These are phyloP conservation scores for Jaapia argillacea DNA, from an alignment of 768 basidiomycete species.

Conservation along the genomic window DNA sequence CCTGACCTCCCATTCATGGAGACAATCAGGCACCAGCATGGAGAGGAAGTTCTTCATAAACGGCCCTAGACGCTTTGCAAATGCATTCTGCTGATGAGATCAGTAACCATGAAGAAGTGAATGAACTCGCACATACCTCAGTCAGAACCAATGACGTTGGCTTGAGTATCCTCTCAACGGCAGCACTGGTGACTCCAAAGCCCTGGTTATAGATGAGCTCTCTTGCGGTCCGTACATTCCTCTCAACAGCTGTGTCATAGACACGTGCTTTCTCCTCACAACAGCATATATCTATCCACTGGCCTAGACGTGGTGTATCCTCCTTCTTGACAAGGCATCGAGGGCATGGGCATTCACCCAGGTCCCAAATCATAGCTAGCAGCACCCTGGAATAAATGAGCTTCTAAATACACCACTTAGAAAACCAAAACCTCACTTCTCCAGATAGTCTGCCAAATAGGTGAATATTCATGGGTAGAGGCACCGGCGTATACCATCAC, in stretches of 20 bases:
- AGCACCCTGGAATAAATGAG: slow-evolving; percentile 11
- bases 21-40: slow-evolving; percentile 17
- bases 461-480: slow-evolving; percentile 17
- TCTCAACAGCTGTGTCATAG: neutral
- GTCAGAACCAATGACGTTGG: slow-evolving; percentile 12
- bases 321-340: slow-evolving; percentile 13
- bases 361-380: slow-evolving; percentile 16
- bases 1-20: slow-evolving; percentile 23
- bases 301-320: slow-evolving; percentile 9
- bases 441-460: slow-evolving; percentile 24
- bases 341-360: slow-evolving; percentile 22
- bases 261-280: neutral
- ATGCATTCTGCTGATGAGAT: slow-evolving; percentile 17
- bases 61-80: slow-evolving; percentile 9
- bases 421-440: slow-evolving; percentile 18
- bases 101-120: neutral
- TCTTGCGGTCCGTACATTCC: neutral
- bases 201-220: slow-evolving; percentile 9
- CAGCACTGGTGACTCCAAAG: slow-evolving; percentile 1
- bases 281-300: slow-evolving; percentile 4
- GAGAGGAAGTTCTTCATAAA: slow-evolving; percentile 9
- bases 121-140: slow-evolving; percentile 1
- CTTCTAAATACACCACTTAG: neutral
- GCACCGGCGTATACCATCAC: slow-evolving; percentile 14
- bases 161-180: slow-evolving; percentile 9